Evolutionary conservation across 1,139 yeast species (phyloP).

Genomic region (Candida sojae): DNA sequence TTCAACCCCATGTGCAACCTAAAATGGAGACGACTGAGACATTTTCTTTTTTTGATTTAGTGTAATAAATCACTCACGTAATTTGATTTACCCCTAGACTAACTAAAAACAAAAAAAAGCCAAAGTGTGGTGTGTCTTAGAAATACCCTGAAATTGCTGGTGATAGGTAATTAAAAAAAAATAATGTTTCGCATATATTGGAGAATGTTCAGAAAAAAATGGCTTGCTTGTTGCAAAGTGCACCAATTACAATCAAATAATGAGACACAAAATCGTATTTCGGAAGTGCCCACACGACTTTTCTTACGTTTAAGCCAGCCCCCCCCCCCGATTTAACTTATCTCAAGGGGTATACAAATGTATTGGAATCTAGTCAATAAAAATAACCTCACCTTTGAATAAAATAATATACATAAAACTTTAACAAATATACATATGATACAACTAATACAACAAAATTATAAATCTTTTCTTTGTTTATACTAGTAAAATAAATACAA

Average conservation of each 20-base stretch:
- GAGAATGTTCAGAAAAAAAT: constrained; percentile 1
- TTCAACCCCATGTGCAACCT: neutral
- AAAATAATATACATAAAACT: neutral
- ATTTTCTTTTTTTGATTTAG: neutral
- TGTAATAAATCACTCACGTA: neutral
- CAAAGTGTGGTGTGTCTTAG: neutral
- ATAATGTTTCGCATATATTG: neutral
- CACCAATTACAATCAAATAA: neutral
- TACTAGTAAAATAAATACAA: neutral
- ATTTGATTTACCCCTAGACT: no score
- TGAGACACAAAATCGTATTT: constrained; percentile 1
- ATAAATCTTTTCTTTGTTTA: neutral
- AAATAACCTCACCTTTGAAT: neutral
- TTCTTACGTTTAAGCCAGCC: neutral
- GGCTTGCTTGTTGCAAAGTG: constrained; percentile 8
- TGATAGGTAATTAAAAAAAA: neutral
- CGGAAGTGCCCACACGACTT: neutral
- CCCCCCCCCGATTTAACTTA: neutral
- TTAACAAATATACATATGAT: neutral
- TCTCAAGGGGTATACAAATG: neutral
- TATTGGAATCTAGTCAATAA: neutral
- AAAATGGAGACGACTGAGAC: neutral
- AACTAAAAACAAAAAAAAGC: no score
- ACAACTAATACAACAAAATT: neutral
- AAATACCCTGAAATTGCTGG: neutral